phyloP scores from a whole-genome alignment of 2,329 filamentous ascomycete species.

The Didymellaceae sp. region DNA sequence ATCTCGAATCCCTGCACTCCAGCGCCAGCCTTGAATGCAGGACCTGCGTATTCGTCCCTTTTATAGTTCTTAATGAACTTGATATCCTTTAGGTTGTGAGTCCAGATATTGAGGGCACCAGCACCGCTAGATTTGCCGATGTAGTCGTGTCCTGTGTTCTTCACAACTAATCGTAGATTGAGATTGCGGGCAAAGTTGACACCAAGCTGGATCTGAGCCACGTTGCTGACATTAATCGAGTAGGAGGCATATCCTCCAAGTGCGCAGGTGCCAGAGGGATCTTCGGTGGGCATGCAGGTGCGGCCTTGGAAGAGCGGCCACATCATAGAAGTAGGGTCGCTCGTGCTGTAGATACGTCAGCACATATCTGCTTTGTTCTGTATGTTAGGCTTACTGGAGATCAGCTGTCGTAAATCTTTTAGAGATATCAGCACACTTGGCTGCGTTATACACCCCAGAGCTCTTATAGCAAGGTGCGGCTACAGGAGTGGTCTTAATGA shows the following conservation, averaged over 20 bases:
- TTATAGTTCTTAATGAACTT: conserved; percentile 21
- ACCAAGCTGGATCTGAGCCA: conserved; percentile 24
- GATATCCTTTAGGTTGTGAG: conserved; percentile 34
- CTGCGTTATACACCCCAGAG: conserved; percentile 18
- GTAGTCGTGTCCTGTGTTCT: conserved; percentile 31
- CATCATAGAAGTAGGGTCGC: conserved; percentile 34
- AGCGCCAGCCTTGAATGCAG: conserved; percentile 33
- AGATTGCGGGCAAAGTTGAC: conserved; percentile 28
- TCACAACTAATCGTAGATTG: conserved; percentile 21
- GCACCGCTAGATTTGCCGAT: conserved; percentile 34
- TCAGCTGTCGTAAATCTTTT: conserved; percentile 17
- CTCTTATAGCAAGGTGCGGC: conserved; percentile 32
- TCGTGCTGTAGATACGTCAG: conserved; percentile 9
- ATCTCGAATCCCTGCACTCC: conserved; percentile 34
- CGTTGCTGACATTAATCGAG: conserved; percentile 22
- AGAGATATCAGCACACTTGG: conserved; percentile 22
- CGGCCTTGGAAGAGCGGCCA: conserved; percentile 33
- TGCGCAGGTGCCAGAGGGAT: conserved; percentile 19
- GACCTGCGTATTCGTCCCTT: conserved; percentile 23
- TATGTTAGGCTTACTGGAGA: conserved; percentile 9
- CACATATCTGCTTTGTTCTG: too few relatives aligned
- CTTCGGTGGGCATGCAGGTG: conserved; percentile 30
- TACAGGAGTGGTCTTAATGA: conserved; percentile 31
- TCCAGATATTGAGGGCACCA: conserved; percentile 39
- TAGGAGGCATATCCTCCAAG: conserved; percentile 26